Percentiles rank a stretch among this genome's conserved stretches.
Evolutionary conservation across 148 eudicot genomes (phyloP).

Genomic region (Selenicereus undatus): DNA sequence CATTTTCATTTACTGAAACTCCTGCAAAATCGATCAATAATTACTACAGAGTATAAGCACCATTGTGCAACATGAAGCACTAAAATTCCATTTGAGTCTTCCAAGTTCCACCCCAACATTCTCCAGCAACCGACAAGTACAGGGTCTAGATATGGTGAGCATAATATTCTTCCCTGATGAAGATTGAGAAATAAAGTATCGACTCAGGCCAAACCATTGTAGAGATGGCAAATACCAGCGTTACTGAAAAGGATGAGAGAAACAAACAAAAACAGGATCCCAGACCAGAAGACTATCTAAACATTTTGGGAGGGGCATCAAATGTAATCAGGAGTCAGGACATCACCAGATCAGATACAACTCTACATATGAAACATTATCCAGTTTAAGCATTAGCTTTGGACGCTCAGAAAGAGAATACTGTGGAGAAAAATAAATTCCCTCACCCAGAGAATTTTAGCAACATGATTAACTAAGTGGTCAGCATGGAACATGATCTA

Average conservation of each 20-base stretch:
- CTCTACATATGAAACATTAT: neutral
- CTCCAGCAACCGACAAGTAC: neutral
- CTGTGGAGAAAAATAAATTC: neutral
- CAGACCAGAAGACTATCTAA: too few relatives aligned
- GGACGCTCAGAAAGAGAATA: neutral
- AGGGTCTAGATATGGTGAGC: neutral
- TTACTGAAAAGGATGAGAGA: neutral
- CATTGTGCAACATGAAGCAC: neutral
- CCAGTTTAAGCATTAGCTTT: neutral
- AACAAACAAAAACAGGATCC: too few relatives aligned
- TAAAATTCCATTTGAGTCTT: neutral
- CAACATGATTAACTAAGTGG: neutral
- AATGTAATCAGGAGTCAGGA: too few relatives aligned
- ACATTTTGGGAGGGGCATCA: too few relatives aligned
- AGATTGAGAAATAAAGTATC: too few relatives aligned
- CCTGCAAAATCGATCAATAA: conserved; percentile 28
- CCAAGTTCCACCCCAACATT: neutral
- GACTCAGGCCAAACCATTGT: neutral
- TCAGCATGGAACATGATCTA: neutral
- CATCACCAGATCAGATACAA: neutral
- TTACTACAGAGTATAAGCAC: neutral
- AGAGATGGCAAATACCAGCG: neutral
- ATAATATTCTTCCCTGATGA: too few relatives aligned
- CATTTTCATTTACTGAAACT: conserved; percentile 33
- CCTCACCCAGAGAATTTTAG: neutral